Evolutionary conservation across 306 rosid genomes (phyloP), one percentile per base, ranked within the genome.

Genomic region (Cucurbita maxima): DNA sequence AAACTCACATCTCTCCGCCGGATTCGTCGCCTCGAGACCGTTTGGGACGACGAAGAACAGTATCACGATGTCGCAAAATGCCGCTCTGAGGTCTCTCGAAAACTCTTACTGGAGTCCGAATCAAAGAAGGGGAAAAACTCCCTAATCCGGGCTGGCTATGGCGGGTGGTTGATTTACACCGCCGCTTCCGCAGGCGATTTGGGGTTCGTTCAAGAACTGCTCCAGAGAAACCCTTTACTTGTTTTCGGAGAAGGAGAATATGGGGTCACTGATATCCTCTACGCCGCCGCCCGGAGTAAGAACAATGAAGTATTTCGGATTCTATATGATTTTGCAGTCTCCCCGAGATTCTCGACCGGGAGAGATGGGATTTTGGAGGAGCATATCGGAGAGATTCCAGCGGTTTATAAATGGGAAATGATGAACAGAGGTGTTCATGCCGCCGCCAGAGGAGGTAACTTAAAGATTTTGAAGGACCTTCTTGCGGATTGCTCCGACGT

Each of bases 151-250:
- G 93, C 89, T 0, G 96, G 99, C 54, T 94, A 91, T 52, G 99
- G 99, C 5, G 99, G 99, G 51, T 94, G 97, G 99, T 84, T 94
- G 30, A 89, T 94, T 85, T 94, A 94, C 88, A 94, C 97, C 3
- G 97, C 99, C 40, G 97, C 99, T 25, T 94, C 99, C 7, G 96
- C 99, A 1, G 99, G 97, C 1, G 96, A 94, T 76, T 73, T 87
- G 44, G 77, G 80, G 41, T 94, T 91, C 74, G 88, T 88, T 73
- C 88, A 79, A 50, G 75, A 79, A 12, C 81, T 88, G 15, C 86
- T 88, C 7, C 83, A 78, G 40, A 79, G 81, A 47, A 88, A 84
- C 62, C 87, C 93, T 68, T 84, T 88, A 57, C 88, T 88, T 22
- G 93, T 88, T 76, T 88, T 88, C 16, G 93, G 93, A 36, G 93